A percentile compares a stretch with the other conserved stretches of the same genome.
These are phyloP conservation scores for baker's yeast (Saccharomyces cerevisiae) DNA, from an alignment of 805 yeast species.

Conservation along the genomic window DNA sequence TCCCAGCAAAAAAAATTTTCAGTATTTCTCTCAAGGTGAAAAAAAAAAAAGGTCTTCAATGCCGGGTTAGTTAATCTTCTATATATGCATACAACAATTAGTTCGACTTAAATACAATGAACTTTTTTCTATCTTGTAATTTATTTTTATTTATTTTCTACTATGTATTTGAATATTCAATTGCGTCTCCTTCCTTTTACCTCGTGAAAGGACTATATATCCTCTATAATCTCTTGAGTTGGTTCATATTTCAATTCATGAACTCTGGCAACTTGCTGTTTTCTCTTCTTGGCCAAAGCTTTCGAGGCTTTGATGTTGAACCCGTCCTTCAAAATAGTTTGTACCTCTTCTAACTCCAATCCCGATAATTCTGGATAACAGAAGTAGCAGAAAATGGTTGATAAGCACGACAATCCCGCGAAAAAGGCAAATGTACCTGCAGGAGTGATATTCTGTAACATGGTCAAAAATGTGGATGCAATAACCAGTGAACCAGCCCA, in stretches of 20 bases:
- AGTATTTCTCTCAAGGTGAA: background rate
- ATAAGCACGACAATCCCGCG: constrained; percentile 68
- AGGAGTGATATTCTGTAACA: constrained; percentile 89
- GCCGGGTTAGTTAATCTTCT: background rate
- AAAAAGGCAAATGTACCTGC: constrained; percentile 90
- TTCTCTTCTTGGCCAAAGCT: constrained; percentile 43
- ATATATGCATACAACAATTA: background rate
- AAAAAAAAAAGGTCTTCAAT: background rate
- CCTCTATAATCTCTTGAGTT: constrained; percentile 20
- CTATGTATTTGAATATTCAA: background rate
- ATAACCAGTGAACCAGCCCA: constrained; percentile 93
- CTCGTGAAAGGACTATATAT: background rate
- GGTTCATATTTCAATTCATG: constrained; percentile 15
- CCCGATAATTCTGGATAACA: constrained; percentile 90
- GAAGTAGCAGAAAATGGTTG: constrained; percentile 69
- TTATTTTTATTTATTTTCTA: background rate
- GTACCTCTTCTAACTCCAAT: constrained; percentile 85
- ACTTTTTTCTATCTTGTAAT: background rate
- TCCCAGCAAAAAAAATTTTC: background rate
- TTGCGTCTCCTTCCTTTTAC: background rate
- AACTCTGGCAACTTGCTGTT: constrained; percentile 20
- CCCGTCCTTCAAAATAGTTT: constrained; percentile 70
- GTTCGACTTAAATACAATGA: background rate
- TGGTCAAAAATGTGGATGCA: constrained; percentile 86
- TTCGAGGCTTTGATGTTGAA: constrained; percentile 69